Percentiles rank a stretch among this genome's conserved stretches.
Evolutionary conservation across 495 filamentous ascomycete genomes (phyloP).

Genomic region (Xylona heveae): DNA sequence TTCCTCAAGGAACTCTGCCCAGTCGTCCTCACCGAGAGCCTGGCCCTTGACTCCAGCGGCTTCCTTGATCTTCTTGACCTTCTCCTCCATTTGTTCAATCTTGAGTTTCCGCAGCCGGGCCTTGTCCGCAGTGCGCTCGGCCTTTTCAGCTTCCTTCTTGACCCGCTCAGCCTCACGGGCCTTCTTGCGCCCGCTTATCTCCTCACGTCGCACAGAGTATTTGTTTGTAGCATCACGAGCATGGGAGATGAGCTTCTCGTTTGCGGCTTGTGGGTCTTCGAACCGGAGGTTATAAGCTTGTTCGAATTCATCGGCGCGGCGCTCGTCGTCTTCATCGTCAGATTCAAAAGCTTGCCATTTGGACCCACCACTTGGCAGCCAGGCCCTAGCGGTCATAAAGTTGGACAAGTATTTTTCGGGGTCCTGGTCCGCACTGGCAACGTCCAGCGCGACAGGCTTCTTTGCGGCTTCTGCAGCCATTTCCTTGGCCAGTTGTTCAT

Average conservation of each 20-base stretch:
- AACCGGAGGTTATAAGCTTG: conserved; percentile 94
- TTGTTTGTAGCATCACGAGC: conserved; percentile 62
- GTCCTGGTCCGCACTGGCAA: conserved; percentile 64
- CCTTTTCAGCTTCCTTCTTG: conserved; percentile 58
- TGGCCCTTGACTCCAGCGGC: conserved; percentile 59
- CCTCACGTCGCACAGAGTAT: conserved; percentile 66
- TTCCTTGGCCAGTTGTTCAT: too few relatives aligned
- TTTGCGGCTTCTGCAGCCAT: conserved; percentile 11
- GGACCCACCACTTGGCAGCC: conserved; percentile 42
- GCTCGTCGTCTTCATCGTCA: conserved; percentile 72
- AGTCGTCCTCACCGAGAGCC: conserved; percentile 50
- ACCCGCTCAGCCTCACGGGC: conserved; percentile 53
- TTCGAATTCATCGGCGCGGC: conserved; percentile 68
- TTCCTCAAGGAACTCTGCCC: conserved; percentile 61
- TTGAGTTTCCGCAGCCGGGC: conserved; percentile 68
- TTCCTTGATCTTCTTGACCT: conserved; percentile 62
- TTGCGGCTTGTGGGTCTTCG: conserved; percentile 67
- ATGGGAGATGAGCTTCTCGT: conserved; percentile 69
- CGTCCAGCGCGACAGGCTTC: conserved; percentile 16
- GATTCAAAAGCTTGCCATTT: conserved; percentile 64
- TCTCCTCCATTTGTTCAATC: conserved; percentile 69
- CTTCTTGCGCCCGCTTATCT: conserved; percentile 52
- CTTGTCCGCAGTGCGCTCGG: conserved; percentile 55
- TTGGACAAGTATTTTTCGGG: conserved; percentile 79
- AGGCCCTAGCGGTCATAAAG: conserved; percentile 75